Conservation (phyloP, 2,329 filamentous ascomycete species). For the Ilyonectria mors-panacis region DNA sequence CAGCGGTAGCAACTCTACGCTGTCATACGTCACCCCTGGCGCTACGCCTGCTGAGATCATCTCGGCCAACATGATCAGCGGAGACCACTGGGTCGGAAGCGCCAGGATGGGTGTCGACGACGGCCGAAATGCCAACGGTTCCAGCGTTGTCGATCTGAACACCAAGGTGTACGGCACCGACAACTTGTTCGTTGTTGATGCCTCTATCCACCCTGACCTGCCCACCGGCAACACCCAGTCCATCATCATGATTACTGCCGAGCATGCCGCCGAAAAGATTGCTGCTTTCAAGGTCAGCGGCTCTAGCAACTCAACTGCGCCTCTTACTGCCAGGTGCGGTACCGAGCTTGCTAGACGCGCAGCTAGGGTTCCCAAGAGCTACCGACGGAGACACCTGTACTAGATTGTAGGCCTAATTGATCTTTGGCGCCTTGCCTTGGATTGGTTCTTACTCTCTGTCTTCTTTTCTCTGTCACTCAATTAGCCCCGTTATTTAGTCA, state of each 20-base stretch:
- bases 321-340: neutral
- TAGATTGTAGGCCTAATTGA: neutral
- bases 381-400: neutral
- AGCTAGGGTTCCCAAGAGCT: neutral
- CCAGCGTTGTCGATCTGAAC: slow-evolving; percentile 69
- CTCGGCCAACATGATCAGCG: slow-evolving; percentile 45
- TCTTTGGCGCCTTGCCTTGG: neutral
- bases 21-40: slow-evolving; percentile 40
- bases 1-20: slow-evolving; percentile 40
- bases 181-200: slow-evolving; percentile 74
- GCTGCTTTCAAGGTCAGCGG: slow-evolving; percentile 27
- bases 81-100: slow-evolving; percentile 48
- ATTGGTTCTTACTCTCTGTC: neutral
- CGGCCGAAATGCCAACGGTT: slow-evolving; percentile 61
- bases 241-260: slow-evolving; percentile 48
- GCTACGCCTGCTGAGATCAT: slow-evolving; percentile 40
- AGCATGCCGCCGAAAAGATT: slow-evolving; percentile 48
- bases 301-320: slow-evolving; percentile 2
- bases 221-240: slow-evolving; percentile 48
- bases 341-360: neutral
- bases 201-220: slow-evolving; percentile 70
- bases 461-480: neutral
- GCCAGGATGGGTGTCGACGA: slow-evolving; percentile 64
- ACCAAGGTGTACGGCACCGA: slow-evolving; percentile 73
- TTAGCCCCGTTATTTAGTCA: neutral